Base-by-base conservation (phyloP, 441 rosid genomes). In the Adansonia grandidieri region DNA sequence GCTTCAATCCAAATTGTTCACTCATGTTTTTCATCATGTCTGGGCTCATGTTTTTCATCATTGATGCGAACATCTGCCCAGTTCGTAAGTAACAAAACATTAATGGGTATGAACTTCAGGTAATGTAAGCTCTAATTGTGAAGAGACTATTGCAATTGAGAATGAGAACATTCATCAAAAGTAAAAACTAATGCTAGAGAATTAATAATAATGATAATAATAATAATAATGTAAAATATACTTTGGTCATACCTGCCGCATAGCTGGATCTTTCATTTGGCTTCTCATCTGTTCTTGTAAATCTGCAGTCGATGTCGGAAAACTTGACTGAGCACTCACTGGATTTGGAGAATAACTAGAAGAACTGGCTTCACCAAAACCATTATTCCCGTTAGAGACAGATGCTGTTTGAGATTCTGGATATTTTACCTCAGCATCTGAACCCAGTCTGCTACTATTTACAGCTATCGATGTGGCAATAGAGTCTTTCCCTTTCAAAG, bases 1-100 rank as follows among this genome's bases (percentile, higher is more conserved):
- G 91, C 81, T 92, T 92, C 75, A 91, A 45, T 42, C 98, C 97
- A 67, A 92, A 91, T 69, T 94, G 97, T 82, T 93, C 91, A 9
- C 99, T 86, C 97, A 94, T 91, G 90, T 91, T 91, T 67, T 95
- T 91, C 97, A 96, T 91, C 93, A 89, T 94, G 45, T 94, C 98
- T 42, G 99, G 98, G 75, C 89, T 94, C 93, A 94, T 87, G 80
- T 88, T 94, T 87, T 93, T 93, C 66, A 96, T 87, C 97, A 94
- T 93, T 62, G 97, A 91, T 40, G 90, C 54, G 50, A 94, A 88
- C 95, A 95, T 91, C 98, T 95, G 90, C 79, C 63, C 80, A 65
- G 77, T 82, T 63, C 37, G 77, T 53, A 81, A 14, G 72, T 40
- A 75, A 40, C 19, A 57, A 73, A 17, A 50, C 60, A 70, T 74